Base-by-base conservation (phyloP, 306 rosid genomes). In the Crataegus laevigata region DNA sequence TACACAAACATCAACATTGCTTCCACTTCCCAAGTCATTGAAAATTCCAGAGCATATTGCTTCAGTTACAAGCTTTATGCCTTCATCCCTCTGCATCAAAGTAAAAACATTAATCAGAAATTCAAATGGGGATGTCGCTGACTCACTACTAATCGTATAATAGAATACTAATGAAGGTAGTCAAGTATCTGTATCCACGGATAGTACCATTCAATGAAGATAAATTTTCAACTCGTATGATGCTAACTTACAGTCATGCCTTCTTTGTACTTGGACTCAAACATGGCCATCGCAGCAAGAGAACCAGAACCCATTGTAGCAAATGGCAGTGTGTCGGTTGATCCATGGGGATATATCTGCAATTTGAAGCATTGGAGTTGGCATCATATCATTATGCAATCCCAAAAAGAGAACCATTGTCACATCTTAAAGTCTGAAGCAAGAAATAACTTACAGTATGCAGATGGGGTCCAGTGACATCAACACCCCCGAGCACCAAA, bases 1-100 rank as follows among this genome's bases (percentile, higher is more conserved):
- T 34, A 94, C 96, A 79, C 97, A 94, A 75, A 92, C 84, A 73
- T 94, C 99, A 26, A 94, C 97, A 58, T 94, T 91, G 81, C 96
- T 92, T 81, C 99, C 99, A 84, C 96, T 94, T 64, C 99, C 99
- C 89, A 94, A 80, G 82, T 94, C 99, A 79, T 92, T 94, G 68
- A 92, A 94, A 61, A 94, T 90, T 72, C 99, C 99, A 60, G 99
- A 90, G 85, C 89, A 90, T 68, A 94, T 90, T 1, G 99, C 96
- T 74, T 91, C 97, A n/a, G 84, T 75, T 21, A 93, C 93, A 69
- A 93, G n/a, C 68, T 82, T 75, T 38, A 91, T 55, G 47, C 97
- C 97, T 84, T 93, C 96, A 62, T 93, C 92, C 83, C 90, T 88
- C 98, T 91, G 82, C 82, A 84, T 66, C 14, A 69, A 65, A 28